Percentiles rank a stretch among this genome's conserved stretches.
These are phyloP conservation scores for Secale cereale DNA, from an alignment of 176 grass and related monocot genomes.

Conservation along the genomic window DNA sequence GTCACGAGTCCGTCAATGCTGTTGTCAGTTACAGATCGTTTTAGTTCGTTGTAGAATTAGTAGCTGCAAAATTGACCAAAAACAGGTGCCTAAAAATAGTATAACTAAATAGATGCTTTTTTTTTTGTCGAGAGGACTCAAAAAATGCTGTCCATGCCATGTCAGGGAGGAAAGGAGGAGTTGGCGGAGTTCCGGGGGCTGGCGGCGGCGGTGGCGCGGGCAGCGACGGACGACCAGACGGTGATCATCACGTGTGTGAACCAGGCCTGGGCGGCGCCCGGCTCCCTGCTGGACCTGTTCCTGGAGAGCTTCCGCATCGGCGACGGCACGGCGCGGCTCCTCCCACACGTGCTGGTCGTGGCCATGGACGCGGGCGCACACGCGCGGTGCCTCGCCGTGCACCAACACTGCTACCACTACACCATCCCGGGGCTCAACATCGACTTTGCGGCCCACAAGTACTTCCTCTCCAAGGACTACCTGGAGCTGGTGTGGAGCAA, in stretches of 20 bases:
- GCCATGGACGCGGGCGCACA: constrained; percentile 61
- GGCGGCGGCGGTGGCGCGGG: constrained; percentile 16
- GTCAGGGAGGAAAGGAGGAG: neutral
- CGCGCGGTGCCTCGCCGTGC: constrained; percentile 37
- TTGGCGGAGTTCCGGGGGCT: constrained; percentile 24
- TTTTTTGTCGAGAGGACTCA: too few species aligned
- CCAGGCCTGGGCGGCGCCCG: constrained; percentile 45
- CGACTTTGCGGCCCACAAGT: constrained; percentile 55
- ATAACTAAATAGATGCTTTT: too few species aligned
- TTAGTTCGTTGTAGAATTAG: neutral
- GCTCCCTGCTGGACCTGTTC: constrained; percentile 73
- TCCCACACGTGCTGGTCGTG: constrained; percentile 58
- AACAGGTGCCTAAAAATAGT: neutral
- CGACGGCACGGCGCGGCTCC: constrained; percentile 52
- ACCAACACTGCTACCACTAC: constrained; percentile 66
- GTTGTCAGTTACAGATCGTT: too few species aligned
- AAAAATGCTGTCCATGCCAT: neutral
- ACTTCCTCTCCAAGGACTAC: constrained; percentile 63
- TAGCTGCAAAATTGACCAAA: neutral
- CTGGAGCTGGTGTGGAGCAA: constrained; percentile 77
- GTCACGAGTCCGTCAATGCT: neutral
- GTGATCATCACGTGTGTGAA: constrained; percentile 86
- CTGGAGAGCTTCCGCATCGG: constrained; percentile 76
- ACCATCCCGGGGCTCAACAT: constrained; percentile 32
- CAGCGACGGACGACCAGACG: constrained; percentile 53